Conservation (phyloP, 2,329 filamentous ascomycete genomes). For the Thelonectria olida region DNA sequence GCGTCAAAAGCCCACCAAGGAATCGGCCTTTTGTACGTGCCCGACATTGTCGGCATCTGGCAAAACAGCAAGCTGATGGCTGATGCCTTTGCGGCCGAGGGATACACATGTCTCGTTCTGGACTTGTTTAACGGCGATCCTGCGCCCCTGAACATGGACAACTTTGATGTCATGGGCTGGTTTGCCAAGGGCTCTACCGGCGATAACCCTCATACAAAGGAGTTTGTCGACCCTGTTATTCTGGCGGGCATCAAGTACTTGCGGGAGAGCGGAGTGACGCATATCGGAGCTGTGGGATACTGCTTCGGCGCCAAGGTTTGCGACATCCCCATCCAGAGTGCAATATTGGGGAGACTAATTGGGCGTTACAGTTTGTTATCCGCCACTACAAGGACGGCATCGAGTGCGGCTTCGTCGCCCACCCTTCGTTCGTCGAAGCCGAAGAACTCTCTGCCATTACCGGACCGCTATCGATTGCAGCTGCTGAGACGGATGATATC, state of each 20-base stretch:
- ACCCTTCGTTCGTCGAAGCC: conserved; percentile 78
- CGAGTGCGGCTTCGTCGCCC: conserved; percentile 77
- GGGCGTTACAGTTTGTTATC: conserved; percentile 64
- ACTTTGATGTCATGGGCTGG: conserved; percentile 44
- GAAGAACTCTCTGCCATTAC: conserved; percentile 72
- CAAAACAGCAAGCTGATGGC: conserved; percentile 49
- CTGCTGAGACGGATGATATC: conserved; percentile 70
- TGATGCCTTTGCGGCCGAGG: conserved; percentile 46
- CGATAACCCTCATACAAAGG: conserved; percentile 51
- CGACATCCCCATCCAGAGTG: too few species aligned
- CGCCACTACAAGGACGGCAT: conserved; percentile 71
- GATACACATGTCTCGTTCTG: conserved; percentile 44
- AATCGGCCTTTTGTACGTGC: conserved; percentile 54
- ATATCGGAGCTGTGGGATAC: conserved; percentile 74
- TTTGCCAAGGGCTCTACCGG: conserved; percentile 51
- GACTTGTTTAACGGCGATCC: conserved; percentile 48
- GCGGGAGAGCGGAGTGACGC: conserved; percentile 63
- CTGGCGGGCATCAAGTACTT: conserved; percentile 59
- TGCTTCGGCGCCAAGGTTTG: conserved; percentile 78
- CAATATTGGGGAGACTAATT: too few species aligned
- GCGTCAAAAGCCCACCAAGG: conserved; percentile 40
- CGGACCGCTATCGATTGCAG: conserved; percentile 75
- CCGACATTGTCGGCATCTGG: conserved; percentile 63
- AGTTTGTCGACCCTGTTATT: conserved; percentile 43
- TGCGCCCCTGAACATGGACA: conserved; percentile 55